Evolutionary conservation across 345 rosid genomes (phyloP).

Genomic region (Heritiera littoralis): DNA sequence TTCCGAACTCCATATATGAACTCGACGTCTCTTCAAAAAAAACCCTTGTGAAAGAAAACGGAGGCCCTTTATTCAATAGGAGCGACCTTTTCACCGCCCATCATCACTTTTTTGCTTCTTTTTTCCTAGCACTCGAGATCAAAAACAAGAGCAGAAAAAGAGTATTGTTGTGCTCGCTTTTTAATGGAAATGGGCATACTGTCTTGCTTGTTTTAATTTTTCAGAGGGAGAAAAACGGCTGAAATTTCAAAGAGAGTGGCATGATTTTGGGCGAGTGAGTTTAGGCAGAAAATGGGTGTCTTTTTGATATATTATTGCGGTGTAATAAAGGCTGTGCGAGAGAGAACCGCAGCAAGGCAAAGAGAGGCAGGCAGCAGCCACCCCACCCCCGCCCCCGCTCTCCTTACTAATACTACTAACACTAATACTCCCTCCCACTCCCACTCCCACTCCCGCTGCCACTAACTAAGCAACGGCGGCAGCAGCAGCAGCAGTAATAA

Average conservation of each 20-base stretch:
- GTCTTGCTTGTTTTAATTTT: neutral
- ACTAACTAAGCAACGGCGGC: no score
- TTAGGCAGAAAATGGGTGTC: no score
- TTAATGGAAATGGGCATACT: neutral
- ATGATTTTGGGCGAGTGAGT: slow-evolving; percentile 31
- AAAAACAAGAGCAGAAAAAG: neutral
- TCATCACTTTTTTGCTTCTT: neutral
- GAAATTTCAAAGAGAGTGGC: slow-evolving; percentile 34
- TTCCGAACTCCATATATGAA: slow-evolving; percentile 53
- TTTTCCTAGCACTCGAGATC: neutral
- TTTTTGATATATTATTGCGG: no score
- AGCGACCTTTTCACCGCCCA: neutral
- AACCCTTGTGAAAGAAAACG: neutral
- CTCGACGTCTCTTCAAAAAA: neutral
- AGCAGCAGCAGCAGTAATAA: no score
- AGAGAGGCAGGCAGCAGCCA: no score
- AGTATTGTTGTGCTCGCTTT: neutral
- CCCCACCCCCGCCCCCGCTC: no score
- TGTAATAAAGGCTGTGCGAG: no score
- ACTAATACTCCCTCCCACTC: no score
- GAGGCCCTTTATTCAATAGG: neutral
- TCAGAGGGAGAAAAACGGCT: slow-evolving; percentile 27
- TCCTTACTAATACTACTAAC: no score
- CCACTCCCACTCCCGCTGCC: no score
- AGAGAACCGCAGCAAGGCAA: no score